phyloP scores from a whole-genome alignment of 78 protist genomes.

The Anaeramoeba flamelloides region DNA sequence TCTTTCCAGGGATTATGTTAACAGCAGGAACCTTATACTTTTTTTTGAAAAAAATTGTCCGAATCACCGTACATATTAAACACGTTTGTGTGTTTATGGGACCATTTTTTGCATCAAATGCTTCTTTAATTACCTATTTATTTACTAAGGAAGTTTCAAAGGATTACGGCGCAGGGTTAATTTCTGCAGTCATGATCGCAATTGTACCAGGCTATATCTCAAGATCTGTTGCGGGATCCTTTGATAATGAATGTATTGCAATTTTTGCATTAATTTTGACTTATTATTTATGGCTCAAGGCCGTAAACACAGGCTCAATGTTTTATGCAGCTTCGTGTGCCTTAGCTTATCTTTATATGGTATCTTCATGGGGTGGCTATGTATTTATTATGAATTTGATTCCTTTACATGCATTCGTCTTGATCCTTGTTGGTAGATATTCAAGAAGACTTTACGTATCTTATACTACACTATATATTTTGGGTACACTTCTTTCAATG shows the following conservation, averaged over 20 bases:
- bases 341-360: slow-evolving; percentile 21
- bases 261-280: slow-evolving; percentile 3
- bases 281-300: slow-evolving; percentile 16
- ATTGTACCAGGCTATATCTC: slow-evolving; percentile 20
- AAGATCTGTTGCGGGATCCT: slow-evolving; percentile 26
- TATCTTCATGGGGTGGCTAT: slow-evolving; percentile 29
- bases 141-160: not conserved
- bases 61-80: not conserved
- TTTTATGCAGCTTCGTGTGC: not conserved
- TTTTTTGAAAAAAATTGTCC: not conserved
- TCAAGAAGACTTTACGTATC: slow-evolving; percentile 8
- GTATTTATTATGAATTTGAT: slow-evolving; percentile 18
- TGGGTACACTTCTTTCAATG: slow-evolving; percentile 68
- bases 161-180: not conserved
- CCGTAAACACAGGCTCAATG: slow-evolving; percentile 13
- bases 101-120: not conserved
- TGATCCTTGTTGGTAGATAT: slow-evolving; percentile 7
- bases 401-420: slow-evolving; percentile 3
- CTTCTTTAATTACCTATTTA: slow-evolving; percentile 2
- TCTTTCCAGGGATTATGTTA: slow-evolving; percentile 23
- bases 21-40: not conserved
- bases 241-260: slow-evolving; percentile 29
- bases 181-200: slow-evolving; percentile 12
- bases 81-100: slow-evolving; percentile 5
- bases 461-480: slow-evolving; percentile 25